Evolutionary conservation across 1,284 basidiomycete genomes (phyloP).

Genomic region (Pascua sp.): DNA sequence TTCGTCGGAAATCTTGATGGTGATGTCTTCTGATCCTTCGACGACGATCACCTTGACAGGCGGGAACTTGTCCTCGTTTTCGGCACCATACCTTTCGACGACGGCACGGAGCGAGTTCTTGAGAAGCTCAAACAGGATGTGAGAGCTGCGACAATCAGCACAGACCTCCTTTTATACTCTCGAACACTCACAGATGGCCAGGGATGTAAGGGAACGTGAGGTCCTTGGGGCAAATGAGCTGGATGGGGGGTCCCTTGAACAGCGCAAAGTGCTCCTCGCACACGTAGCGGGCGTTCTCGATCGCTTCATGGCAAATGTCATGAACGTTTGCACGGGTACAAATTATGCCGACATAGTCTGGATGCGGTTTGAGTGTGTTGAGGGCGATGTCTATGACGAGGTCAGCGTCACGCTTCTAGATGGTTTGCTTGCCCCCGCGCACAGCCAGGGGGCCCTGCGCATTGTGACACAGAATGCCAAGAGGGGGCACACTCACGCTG

Average conservation of each 20-base stretch:
- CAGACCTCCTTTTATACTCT: constrained; percentile 36
- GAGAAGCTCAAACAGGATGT: constrained; percentile 97
- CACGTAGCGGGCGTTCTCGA: constrained; percentile 93
- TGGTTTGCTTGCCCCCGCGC: not conserved
- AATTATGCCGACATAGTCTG: constrained; percentile 96
- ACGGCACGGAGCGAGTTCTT: constrained; percentile 98
- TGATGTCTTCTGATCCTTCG: constrained; percentile 90
- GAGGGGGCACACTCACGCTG: constrained; percentile 48
- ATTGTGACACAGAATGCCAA: not conserved
- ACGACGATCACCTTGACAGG: constrained; percentile 97
- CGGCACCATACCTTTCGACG: constrained; percentile 79
- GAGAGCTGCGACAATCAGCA: constrained; percentile 53
- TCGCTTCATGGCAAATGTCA: constrained; percentile 96
- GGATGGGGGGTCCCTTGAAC: constrained; percentile 93
- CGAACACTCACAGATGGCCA: constrained; percentile 70
- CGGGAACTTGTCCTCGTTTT: constrained; percentile 76
- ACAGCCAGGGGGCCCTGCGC: not conserved
- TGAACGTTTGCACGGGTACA: constrained; percentile 94
- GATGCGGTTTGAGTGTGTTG: constrained; percentile 81
- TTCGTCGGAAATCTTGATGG: constrained; percentile 96
- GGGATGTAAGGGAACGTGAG: constrained; percentile 94
- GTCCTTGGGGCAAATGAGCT: constrained; percentile 87
- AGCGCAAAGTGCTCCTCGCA: constrained; percentile 95
- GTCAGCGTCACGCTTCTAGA: constrained; percentile 2
- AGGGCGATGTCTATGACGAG: constrained; percentile 71